phyloP scores from a whole-genome alignment of 345 rosid species.

The Linum tenue region DNA sequence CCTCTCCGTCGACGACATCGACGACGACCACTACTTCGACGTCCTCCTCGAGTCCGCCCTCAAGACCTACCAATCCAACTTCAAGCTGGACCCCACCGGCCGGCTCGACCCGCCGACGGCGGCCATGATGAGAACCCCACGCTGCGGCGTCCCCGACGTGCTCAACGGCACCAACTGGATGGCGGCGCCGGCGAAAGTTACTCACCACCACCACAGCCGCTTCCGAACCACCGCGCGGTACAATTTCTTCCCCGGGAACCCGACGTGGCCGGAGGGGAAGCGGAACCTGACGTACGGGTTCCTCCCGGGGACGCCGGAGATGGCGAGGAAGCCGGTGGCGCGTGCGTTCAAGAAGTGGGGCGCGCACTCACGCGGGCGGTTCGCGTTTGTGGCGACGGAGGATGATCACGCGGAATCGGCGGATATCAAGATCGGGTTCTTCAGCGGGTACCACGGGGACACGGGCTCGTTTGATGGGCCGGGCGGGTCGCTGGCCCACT shows the following conservation, averaged over 20 bases:
- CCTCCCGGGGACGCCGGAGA: not conserved
- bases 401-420: not conserved
- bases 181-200: not conserved
- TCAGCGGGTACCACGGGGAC: slow-evolving; percentile 3
- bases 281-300: not conserved
- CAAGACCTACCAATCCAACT: slow-evolving; percentile 13
- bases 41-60: slow-evolving; percentile 4
- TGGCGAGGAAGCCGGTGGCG: slow-evolving; percentile 1
- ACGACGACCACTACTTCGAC: slow-evolving; percentile 7
- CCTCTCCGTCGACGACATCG: not conserved
- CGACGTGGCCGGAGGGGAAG: not conserved
- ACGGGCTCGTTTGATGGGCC: not conserved
- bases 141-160: slow-evolving; percentile 12
- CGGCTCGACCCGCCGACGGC: slow-evolving; percentile 2
- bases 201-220: not conserved
- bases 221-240: not conserved
- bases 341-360: not conserved
- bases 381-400: not conserved
- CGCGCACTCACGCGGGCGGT: not conserved
- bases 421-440: slow-evolving; percentile 12
- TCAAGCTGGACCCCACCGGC: slow-evolving; percentile 8
- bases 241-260: not conserved
- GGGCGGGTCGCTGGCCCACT: not conserved
- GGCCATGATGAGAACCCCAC: slow-evolving; percentile 1
- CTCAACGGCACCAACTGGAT: not conserved